A percentile compares a stretch with the other conserved stretches of the same genome.
These are phyloP conservation scores for Neonectria magnoliae DNA, from an alignment of 2,329 filamentous ascomycete species.

Conservation along the genomic window DNA sequence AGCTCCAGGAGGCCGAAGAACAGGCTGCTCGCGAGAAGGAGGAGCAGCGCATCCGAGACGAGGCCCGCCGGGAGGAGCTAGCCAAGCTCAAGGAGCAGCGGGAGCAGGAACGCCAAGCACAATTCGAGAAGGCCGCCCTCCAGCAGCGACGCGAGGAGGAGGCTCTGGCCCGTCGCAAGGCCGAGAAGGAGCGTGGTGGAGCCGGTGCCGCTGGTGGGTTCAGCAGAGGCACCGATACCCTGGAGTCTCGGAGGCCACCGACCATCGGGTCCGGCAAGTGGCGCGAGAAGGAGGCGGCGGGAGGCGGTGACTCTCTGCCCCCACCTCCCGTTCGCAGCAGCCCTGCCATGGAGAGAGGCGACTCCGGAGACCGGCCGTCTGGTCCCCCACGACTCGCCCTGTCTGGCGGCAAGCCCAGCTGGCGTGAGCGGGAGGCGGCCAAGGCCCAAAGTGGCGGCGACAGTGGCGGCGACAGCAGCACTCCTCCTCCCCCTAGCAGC, in stretches of 20 bases:
- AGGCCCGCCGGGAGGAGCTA: constrained; percentile 79
- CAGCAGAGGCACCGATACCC: constrained; percentile 43
- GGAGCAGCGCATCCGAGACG: constrained; percentile 81
- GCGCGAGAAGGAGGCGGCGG: constrained; percentile 53
- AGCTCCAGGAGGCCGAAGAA: constrained; percentile 86
- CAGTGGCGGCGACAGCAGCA: constrained; percentile 45
- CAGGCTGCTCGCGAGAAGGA: constrained; percentile 82
- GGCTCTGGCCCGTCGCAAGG: constrained; percentile 78
- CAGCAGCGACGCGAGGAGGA: constrained; percentile 90
- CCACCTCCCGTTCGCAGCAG: constrained; percentile 39
- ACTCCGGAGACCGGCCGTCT: constrained; percentile 57
- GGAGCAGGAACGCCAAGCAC: constrained; percentile 75
- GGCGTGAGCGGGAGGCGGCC: constrained; percentile 77
- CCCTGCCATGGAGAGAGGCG: constrained; percentile 54
- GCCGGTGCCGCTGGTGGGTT: constrained; percentile 13
- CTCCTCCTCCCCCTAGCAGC: constrained; percentile 44
- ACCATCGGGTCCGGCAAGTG: constrained; percentile 53
- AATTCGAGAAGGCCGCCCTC: constrained; percentile 69
- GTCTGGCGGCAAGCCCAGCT: constrained; percentile 69
- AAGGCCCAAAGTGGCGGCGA: constrained; percentile 49
- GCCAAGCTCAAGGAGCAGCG: constrained; percentile 73
- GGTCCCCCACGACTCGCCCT: constrained; percentile 72
- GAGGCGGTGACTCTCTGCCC: constrained; percentile 41
- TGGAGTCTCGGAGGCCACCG: constrained; percentile 48
- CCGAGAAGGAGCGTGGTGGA: constrained; percentile 66